These are phyloP conservation scores for Pichia sp. DNA, from an alignment of 1,139 yeast genomes.

Conservation along the genomic window DNA sequence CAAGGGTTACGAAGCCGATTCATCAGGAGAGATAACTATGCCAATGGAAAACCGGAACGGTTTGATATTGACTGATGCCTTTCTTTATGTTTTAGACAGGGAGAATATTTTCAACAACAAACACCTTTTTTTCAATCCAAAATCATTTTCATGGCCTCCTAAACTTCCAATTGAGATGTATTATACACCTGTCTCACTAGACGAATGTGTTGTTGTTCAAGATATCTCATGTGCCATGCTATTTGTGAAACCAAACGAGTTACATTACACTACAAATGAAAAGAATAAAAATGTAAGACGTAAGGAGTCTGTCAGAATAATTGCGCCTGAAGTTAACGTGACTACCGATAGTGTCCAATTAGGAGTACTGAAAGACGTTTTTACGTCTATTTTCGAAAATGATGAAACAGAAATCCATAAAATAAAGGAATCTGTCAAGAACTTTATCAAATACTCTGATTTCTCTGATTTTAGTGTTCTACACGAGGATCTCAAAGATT, in stretches of 20 bases:
- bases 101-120: slow-evolving; percentile 42
- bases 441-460: slow-evolving; percentile 68
- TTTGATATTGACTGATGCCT: slow-evolving; percentile 62
- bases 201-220: slow-evolving; percentile 56
- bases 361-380: slow-evolving; percentile 57
- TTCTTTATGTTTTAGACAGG: slow-evolving; percentile 61
- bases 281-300: slow-evolving; percentile 15
- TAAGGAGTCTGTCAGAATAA: slow-evolving; percentile 31
- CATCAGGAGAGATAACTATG: slow-evolving; percentile 44
- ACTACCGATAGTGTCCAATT: slow-evolving; percentile 74
- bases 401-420: slow-evolving; percentile 50
- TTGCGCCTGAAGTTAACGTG: slow-evolving; percentile 64
- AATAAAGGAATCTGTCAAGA: slow-evolving; percentile 58
- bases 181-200: slow-evolving; percentile 58
- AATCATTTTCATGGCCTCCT: slow-evolving; percentile 62
- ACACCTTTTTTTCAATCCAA: slow-evolving; percentile 39
- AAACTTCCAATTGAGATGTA: slow-evolving; percentile 77
- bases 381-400: slow-evolving; percentile 60
- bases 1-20: slow-evolving; percentile 21
- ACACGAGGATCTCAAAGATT: slow-evolving; percentile 45
- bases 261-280: slow-evolving; percentile 40
- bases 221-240: slow-evolving; percentile 61
- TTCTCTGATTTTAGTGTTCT: slow-evolving; percentile 61
- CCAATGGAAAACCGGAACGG: slow-evolving; percentile 72
- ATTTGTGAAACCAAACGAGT: slow-evolving; percentile 61